phyloP scores from a whole-genome alignment of 1,139 yeast genomes.

The Yamadazyma atmosphaerica region DNA sequence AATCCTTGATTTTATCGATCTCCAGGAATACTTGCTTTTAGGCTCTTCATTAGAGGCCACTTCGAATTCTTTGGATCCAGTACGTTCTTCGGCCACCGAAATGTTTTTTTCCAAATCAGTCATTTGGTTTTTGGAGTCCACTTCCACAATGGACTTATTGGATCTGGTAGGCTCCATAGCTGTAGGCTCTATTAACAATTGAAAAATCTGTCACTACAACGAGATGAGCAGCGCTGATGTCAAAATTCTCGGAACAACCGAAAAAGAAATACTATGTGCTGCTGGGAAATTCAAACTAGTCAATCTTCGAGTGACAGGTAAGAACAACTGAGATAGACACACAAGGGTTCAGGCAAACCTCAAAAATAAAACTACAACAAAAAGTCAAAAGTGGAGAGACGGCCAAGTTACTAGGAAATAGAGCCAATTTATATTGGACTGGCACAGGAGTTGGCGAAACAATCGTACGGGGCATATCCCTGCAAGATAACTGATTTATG shows the following conservation, averaged over 20 bases:
- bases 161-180: conserved; percentile 17
- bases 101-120: conserved; percentile 13
- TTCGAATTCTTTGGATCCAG: conserved; percentile 10
- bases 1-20: conserved; percentile 20
- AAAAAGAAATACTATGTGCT: conserved; percentile 1
- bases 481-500: neutral
- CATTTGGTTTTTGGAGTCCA: neutral
- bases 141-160: conserved; percentile 11
- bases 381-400: neutral
- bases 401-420: neutral
- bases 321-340: too few species aligned
- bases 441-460: neutral
- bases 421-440: neutral
- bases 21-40: conserved; percentile 7
- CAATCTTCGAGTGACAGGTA: too few species aligned
- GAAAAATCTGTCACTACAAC: neutral
- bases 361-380: too few species aligned
- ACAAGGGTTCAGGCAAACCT: too few species aligned
- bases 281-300: too few species aligned
- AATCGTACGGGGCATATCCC: neutral
- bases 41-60: conserved; percentile 7
- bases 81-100: conserved; percentile 7
- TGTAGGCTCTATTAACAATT: neutral
- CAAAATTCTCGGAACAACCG: neutral
- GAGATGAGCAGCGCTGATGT: conserved; percentile 3